These are phyloP conservation scores for Fraxinus dipetala DNA, from an alignment of 305 asterid species.

Conservation along the genomic window DNA sequence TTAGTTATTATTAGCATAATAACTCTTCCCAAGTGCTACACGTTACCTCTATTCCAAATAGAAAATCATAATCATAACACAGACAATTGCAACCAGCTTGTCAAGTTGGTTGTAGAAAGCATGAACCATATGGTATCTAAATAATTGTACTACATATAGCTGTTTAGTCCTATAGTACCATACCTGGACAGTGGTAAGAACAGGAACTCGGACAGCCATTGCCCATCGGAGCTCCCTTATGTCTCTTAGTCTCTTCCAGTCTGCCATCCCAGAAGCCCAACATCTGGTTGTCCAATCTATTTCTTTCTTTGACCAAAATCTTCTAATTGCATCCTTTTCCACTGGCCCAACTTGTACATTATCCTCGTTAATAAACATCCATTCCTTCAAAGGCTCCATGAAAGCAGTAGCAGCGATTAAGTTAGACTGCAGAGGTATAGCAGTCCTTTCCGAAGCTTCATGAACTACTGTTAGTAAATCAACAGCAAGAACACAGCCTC, in stretches of 20 bases:
- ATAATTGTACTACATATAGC: neutral
- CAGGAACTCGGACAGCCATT: constrained; percentile 87
- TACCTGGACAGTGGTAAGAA: constrained; percentile 91
- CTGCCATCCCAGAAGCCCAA: constrained; percentile 97
- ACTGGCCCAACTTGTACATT: constrained; percentile 85
- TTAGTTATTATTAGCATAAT: constrained; percentile 5
- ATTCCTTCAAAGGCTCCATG: constrained; percentile 94
- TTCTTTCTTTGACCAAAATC: constrained; percentile 89
- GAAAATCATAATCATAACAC: neutral
- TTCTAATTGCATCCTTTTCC: constrained; percentile 93
- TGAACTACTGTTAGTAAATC: constrained; percentile 86
- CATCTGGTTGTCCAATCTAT: constrained; percentile 93
- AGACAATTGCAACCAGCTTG: neutral
- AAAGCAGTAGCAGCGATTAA: constrained; percentile 97
- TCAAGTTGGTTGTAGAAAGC: neutral
- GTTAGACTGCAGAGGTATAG: constrained; percentile 96
- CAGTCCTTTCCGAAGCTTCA: constrained; percentile 97
- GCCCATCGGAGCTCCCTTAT: constrained; percentile 99
- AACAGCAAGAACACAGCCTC: constrained; percentile 98
- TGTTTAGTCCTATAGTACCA: neutral
- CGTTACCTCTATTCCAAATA: neutral
- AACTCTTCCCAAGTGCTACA: constrained; percentile 10
- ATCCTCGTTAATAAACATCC: constrained; percentile 77
- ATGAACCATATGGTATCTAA: neutral
- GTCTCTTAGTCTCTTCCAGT: constrained; percentile 94